Base-by-base conservation (phyloP, 441 rosid species). In the Gossypium schwendimanii region DNA sequence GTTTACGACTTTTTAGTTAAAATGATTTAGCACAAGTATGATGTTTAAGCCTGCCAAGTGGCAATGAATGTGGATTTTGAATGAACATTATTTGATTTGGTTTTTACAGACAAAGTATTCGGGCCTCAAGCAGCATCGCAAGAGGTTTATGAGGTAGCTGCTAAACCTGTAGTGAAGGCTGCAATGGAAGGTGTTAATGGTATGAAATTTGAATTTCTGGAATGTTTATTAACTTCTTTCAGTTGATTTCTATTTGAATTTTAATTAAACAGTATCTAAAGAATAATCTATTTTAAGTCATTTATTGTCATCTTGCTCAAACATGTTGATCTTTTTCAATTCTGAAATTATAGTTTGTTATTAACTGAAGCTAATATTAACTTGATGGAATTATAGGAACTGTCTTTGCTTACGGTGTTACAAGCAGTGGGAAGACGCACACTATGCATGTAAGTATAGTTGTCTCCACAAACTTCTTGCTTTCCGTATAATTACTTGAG, bases 131-230 rank as follows among this genome's bases (percentile, higher is more conserved):
- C 98, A 0, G 45, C 71, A 54, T 84, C 99, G 28, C 82, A 85
- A 63, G 99, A 89, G 60, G 98, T 96, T 4, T 96, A 93, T 80
- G 98, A 90, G 65, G 86, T 93, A 69, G 98, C 99, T 60, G 99
- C 97, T 15, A 94, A 83, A 65, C 98, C 98, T n/a, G 96, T 96
- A 28, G 96, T 96, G 49, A 89, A 89, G 84, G 87, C 96, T 71
- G 99, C 98, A 12, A 96, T 96, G 99, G 99, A 96, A 82, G 99
- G 99, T 75, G 86, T 96, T 33, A 96, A 92, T 71, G 99, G 99
- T 93, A 86, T 69, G 86, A 6, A 53, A 57, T 24, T 47, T 3
- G 49, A 18, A 61, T 77, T 57, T 28, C 26, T 57, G 61, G 61
- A 57, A 23, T 18, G 59, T 20, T 1, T 18, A 62, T 31, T 49